Evolutionary conservation across 352 stramenopile genomes (phyloP).

Genomic region (Aphanomyces cochlioides): DNA sequence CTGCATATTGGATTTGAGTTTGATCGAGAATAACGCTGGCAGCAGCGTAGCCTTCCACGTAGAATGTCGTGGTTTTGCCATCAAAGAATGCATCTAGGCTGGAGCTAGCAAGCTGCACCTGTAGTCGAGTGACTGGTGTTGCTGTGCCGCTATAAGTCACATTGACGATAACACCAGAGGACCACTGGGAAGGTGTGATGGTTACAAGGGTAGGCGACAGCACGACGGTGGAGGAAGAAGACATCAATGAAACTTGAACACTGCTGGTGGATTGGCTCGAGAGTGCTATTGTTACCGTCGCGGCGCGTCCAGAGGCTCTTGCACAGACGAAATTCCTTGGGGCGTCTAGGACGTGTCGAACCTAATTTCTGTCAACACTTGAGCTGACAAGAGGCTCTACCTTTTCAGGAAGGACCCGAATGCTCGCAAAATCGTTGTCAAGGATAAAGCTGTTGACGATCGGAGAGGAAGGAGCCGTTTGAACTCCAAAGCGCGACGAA

Average conservation of each 20-base stretch:
- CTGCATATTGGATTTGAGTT: slow-evolving; percentile 30
- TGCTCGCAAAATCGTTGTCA: slow-evolving; percentile 47
- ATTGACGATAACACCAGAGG: neutral
- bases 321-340: slow-evolving; percentile 43
- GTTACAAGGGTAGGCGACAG: slow-evolving; percentile 5
- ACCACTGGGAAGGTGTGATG: slow-evolving; percentile 13
- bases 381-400: slow-evolving; percentile 34
- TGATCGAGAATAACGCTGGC: slow-evolving; percentile 11
- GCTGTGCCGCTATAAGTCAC: slow-evolving; percentile 11
- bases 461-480: slow-evolving; percentile 42
- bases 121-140: neutral
- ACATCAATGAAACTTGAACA: slow-evolving; percentile 41
- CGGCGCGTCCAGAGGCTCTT: slow-evolving; percentile 43
- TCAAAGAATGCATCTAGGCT: slow-evolving; percentile 16
- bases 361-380: neutral
- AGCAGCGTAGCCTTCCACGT: slow-evolving; percentile 4
- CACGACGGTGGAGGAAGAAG: slow-evolving; percentile 3
- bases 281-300: slow-evolving; percentile 41
- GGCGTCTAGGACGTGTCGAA: neutral
- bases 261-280: slow-evolving; percentile 41
- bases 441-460: slow-evolving; percentile 45
- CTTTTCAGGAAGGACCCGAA: slow-evolving; percentile 41
- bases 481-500: slow-evolving; percentile 39
- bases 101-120: slow-evolving; percentile 14
- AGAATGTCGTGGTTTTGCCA: slow-evolving; percentile 1